Conservation (phyloP, 305 asterid species). For the Solanum hybrid region DNA sequence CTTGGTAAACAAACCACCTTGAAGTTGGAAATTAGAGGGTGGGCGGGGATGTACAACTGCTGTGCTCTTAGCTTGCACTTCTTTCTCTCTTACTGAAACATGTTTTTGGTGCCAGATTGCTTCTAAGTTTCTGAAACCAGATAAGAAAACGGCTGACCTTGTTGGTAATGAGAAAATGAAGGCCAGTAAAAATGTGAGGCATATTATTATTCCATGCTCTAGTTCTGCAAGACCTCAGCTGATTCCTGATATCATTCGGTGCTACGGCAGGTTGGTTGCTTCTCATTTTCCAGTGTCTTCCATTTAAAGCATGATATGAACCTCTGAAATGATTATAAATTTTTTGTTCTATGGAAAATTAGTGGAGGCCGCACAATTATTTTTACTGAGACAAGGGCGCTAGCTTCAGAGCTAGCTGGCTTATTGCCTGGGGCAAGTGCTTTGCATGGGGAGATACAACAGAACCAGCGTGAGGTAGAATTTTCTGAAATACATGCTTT, state of each 20-base stretch:
- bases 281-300: constrained; percentile 1
- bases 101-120: constrained; percentile 44
- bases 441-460: constrained; percentile 97
- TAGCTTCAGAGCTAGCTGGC: constrained; percentile 86
- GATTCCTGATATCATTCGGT: constrained; percentile 84
- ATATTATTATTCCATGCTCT: constrained; percentile 86
- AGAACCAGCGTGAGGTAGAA: constrained; percentile 84
- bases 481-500: background rate
- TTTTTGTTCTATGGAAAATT: constrained; percentile 8
- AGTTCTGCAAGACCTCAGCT: constrained; percentile 69
- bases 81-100: constrained; percentile 1
- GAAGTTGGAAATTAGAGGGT: background rate
- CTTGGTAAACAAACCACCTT: background rate
- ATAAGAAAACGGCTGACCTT: constrained; percentile 74
- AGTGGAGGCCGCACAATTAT: constrained; percentile 96
- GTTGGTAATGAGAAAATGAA: constrained; percentile 97
- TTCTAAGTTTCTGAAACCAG: constrained; percentile 62
- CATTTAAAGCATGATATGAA: background rate
- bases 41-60: background rate
- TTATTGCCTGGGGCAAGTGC: constrained; percentile 92
- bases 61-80: background rate
- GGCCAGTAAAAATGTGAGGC: constrained; percentile 88
- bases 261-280: constrained; percentile 79
- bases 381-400: constrained; percentile 85
- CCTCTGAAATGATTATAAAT: background rate